Conservation (phyloP, 176 grass and related monocot species). For the Oryza officinalis region DNA sequence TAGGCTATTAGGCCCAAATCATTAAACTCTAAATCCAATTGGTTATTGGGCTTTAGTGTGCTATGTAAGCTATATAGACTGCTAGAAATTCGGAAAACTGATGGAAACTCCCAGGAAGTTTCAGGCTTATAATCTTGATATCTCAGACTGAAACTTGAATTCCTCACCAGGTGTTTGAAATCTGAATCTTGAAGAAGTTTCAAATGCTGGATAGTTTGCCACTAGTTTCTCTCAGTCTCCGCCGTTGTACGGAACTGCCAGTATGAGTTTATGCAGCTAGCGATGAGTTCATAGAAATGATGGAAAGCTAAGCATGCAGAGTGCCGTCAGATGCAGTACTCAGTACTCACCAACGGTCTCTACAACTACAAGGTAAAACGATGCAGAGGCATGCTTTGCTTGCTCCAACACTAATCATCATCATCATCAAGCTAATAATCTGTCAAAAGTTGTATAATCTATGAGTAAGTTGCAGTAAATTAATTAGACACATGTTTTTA, state of each 20-base stretch:
- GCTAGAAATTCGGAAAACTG: not conserved
- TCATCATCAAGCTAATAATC: not conserved
- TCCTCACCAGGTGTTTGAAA: not conserved
- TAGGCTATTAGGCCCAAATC: not conserved
- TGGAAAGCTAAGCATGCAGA: no score
- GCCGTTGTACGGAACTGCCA: no score
- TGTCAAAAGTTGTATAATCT: not conserved
- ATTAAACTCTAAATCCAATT: not conserved
- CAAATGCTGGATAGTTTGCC: not conserved
- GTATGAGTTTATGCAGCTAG: no score
- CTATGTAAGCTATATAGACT: not conserved
- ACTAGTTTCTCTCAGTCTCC: no score
- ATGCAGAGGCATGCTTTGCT: not conserved
- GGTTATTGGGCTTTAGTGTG: not conserved
- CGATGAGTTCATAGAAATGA: no score
- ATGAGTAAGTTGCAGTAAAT: not conserved
- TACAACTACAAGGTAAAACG: not conserved
- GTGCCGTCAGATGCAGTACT: no score
- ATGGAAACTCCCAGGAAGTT: not conserved
- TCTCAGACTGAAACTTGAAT: not conserved
- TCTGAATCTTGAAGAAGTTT: not conserved
- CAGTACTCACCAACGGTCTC: not conserved
- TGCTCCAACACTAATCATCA: not conserved
- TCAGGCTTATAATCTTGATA: not conserved
- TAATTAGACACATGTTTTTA: not conserved